phyloP scores from a whole-genome alignment of 805 yeast genomes.

The Cyberlindnera suaveolens region DNA sequence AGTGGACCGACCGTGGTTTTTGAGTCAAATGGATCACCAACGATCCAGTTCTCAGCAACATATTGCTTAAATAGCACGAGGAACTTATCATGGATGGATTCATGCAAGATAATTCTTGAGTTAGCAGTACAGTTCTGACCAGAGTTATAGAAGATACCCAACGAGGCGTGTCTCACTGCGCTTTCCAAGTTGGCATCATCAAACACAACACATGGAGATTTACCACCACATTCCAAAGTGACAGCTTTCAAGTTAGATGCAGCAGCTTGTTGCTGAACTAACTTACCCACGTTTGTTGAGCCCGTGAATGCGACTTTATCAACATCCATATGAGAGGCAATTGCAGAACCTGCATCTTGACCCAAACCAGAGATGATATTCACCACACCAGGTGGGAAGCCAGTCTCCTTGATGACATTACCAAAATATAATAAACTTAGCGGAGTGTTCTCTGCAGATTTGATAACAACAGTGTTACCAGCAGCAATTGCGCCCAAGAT shows the following conservation, averaged over 20 bases:
- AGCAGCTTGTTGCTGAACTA: slow-evolving; percentile 66
- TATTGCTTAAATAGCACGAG: slow-evolving; percentile 37
- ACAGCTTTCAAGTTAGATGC: slow-evolving; percentile 55
- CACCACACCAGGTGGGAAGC: slow-evolving; percentile 77
- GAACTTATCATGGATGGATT: slow-evolving; percentile 48
- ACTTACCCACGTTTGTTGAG: slow-evolving; percentile 59
- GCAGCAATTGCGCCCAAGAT: slow-evolving; percentile 71
- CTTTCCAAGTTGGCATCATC: slow-evolving; percentile 59
- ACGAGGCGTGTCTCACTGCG: slow-evolving; percentile 62
- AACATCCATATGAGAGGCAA: slow-evolving; percentile 54
- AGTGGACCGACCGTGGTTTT: slow-evolving; percentile 55
- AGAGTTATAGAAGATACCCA: slow-evolving; percentile 57
- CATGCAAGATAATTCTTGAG: slow-evolving; percentile 56
- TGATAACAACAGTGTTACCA: slow-evolving; percentile 67
- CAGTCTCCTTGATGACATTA: slow-evolving; percentile 53
- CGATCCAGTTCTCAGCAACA: slow-evolving; percentile 33
- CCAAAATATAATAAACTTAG: slow-evolving; percentile 63
- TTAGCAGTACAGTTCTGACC: slow-evolving; percentile 70
- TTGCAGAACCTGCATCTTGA: slow-evolving; percentile 57
- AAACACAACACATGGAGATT: slow-evolving; percentile 58
- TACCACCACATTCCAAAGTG: slow-evolving; percentile 69
- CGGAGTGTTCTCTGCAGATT: slow-evolving; percentile 75
- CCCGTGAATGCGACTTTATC: slow-evolving; percentile 63
- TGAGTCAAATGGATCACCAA: slow-evolving; percentile 49
- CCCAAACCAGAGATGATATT: slow-evolving; percentile 72